phyloP scores from a whole-genome alignment of 2,329 filamentous ascomycete genomes.

The Colletotrichum sp. region DNA sequence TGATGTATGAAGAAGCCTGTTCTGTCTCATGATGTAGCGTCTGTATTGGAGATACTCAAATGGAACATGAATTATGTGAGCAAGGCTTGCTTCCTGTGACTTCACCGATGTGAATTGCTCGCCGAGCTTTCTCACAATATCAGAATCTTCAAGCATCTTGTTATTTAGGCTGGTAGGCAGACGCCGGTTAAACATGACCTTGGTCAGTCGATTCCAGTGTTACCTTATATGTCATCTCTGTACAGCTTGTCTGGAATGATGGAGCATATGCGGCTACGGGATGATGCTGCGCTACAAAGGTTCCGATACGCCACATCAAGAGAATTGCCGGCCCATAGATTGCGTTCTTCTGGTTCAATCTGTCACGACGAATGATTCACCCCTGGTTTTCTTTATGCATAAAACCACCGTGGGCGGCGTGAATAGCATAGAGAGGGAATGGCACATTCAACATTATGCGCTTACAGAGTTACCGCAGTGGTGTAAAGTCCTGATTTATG shows the following conservation, averaged over 20 bases:
- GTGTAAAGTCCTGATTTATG: background rate
- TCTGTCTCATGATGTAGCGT: background rate
- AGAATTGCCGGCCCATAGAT: background rate
- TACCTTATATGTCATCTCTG: background rate
- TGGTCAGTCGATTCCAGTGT: background rate
- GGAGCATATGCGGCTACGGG: background rate
- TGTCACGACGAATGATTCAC: background rate
- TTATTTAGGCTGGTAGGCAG: background rate
- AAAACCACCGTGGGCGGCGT: background rate
- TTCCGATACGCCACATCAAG: background rate
- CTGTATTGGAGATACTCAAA: background rate
- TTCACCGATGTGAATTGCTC: background rate
- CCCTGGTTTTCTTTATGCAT: background rate
- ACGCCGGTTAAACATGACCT: background rate
- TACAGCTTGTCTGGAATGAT: background rate
- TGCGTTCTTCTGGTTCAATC: background rate
- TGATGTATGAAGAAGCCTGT: background rate
- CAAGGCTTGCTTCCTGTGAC: background rate
- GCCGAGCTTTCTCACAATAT: background rate
- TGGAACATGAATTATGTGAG: background rate
- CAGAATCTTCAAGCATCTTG: background rate
- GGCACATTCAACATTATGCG: background rate
- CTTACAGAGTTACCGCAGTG: background rate
- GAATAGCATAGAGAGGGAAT: background rate
- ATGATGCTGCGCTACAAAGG: background rate